Base-by-base conservation (phyloP, 2,329 filamentous ascomycete species). In the Fusarium beomiforme region DNA sequence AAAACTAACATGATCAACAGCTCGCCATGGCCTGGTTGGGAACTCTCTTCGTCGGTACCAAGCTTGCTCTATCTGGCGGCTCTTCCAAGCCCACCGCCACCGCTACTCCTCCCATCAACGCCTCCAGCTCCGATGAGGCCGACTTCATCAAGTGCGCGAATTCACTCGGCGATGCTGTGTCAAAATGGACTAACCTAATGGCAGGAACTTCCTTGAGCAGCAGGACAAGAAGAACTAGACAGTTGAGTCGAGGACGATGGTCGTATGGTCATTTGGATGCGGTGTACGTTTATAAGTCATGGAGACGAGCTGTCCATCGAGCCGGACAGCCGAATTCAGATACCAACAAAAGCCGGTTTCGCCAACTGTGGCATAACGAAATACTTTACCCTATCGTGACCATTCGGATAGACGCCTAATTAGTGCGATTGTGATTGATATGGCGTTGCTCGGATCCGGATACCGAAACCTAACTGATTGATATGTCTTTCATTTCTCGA, bases 91-190 rank as follows among this genome's bases (percentile, higher is more conserved):
- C 79, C 51, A 80, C 83, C 65, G 77, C 82, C 44, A 83, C 78
- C 49, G 82, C 84, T 64, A 79, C 85, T 53, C 88, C 88, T 70
- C 88, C 88, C 54, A 88, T 90, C 84, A 89, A 90, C 80, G 88
- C 88, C 66, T 85, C 86, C 56, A 88, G 84, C 82, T 84, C 87
- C 76, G 88, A 89, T 78, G 88, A 90, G 83, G 87, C 85, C 80
- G 87, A 89, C 79, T 90, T 90, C 81, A 89, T 90, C 84, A 88
- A 89, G 88, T 90, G 81, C 83, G 86, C 79, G 72, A 76, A 77
- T 77, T 78, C 73, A 53, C 46, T 46, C 6, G 46, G 46, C 68
- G n/a, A 31, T 53, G n/a, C 41, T 57, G 33, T 34, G 14, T 19
- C 37, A 54, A 23, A n/a, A 29, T 57, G 47, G 44, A 67, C 79